phyloP scores from a whole-genome alignment of 345 rosid genomes.

The Camelina sativa region DNA sequence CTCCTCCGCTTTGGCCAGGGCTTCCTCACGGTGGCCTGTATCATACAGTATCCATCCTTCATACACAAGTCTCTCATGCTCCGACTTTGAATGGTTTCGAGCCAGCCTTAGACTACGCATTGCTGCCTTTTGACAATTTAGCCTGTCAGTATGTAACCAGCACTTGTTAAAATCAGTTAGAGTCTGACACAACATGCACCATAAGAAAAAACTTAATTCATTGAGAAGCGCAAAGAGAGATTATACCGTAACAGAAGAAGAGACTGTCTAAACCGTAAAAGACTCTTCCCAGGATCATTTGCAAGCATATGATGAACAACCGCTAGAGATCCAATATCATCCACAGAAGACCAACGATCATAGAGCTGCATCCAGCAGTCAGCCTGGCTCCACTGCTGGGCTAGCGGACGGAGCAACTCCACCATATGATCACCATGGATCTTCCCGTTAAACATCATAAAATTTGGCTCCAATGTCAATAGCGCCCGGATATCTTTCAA shows the following conservation, averaged over 20 bases:
- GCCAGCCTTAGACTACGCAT: slow-evolving; percentile 90
- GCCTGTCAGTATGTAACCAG: slow-evolving; percentile 50
- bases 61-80: slow-evolving; percentile 90
- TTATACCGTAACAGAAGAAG: slow-evolving; percentile 83
- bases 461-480: slow-evolving; percentile 77
- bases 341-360: slow-evolving; percentile 94
- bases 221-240: neutral
- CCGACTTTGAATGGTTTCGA: slow-evolving; percentile 76
- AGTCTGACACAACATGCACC: slow-evolving; percentile 20
- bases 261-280: slow-evolving; percentile 86
- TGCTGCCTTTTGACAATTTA: slow-evolving; percentile 94
- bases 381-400: slow-evolving; percentile 80
- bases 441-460: slow-evolving; percentile 75
- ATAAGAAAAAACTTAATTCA: neutral
- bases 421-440: slow-evolving; percentile 74
- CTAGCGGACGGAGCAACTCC: slow-evolving; percentile 72
- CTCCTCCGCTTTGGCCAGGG: slow-evolving; percentile 89
- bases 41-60: slow-evolving; percentile 97
- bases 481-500: slow-evolving; percentile 83
- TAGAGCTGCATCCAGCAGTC: slow-evolving; percentile 98
- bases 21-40: slow-evolving; percentile 95
- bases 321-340: slow-evolving; percentile 91
- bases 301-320: slow-evolving; percentile 93
- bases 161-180: slow-evolving; percentile 16
- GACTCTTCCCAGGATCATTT: slow-evolving; percentile 88